Conservation (phyloP, 225 moss, liverwort and hornwort species). For the Physcomitrium patens region DNA sequence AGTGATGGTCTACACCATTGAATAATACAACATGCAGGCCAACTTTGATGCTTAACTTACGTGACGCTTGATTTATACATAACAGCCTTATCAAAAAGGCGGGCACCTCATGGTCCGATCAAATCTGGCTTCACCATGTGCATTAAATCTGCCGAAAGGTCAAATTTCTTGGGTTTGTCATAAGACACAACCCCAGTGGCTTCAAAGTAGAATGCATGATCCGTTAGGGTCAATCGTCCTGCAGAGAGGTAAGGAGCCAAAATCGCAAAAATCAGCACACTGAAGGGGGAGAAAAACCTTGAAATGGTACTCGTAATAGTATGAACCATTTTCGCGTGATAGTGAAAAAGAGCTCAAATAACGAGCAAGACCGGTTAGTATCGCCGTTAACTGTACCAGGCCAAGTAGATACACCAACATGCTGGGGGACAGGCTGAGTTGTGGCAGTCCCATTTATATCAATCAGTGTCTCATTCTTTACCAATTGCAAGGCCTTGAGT, state of each 20-base stretch:
- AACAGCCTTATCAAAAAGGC: conserved; percentile 94
- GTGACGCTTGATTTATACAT: conserved; percentile 88
- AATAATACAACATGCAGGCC: not conserved
- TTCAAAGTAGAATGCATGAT: conserved; percentile 85
- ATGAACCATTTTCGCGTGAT: not conserved
- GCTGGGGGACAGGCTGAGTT: conserved; percentile 89
- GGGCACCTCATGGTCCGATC: conserved; percentile 94
- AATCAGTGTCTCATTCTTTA: conserved; percentile 72
- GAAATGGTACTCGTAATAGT: not conserved
- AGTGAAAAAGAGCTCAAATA: conserved; percentile 3
- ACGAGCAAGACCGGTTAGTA: not conserved
- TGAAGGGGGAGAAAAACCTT: not conserved
- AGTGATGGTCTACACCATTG: too few relatives aligned
- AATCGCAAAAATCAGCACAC: conserved; percentile 14
- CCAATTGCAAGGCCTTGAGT: conserved; percentile 66
- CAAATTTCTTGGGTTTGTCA: conserved; percentile 84
- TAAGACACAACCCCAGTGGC: conserved; percentile 89
- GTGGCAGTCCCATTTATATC: conserved; percentile 88
- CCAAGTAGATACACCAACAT: conserved; percentile 87
- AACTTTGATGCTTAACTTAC: conserved; percentile 51
- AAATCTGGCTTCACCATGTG: conserved; percentile 87
- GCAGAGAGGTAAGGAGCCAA: conserved; percentile 28
- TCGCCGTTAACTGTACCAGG: conserved; percentile 55
- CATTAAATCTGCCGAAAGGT: conserved; percentile 73
- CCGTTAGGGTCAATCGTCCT: conserved; percentile 90